These are phyloP conservation scores for Rauvolfia tetraphylla DNA, from an alignment of 257 asterid species.

Conservation along the genomic window DNA sequence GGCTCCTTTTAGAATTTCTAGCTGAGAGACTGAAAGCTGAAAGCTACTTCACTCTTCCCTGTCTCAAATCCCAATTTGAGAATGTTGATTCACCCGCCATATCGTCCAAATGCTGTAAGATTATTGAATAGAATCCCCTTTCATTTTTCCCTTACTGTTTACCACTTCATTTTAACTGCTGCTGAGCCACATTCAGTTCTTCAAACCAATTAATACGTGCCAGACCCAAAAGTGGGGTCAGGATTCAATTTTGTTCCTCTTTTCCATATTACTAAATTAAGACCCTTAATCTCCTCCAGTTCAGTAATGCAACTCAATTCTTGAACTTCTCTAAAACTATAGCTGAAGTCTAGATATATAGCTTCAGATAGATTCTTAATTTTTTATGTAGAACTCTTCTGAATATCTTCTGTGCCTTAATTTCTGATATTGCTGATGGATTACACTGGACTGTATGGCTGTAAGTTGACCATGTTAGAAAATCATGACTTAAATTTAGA, in stretches of 20 bases:
- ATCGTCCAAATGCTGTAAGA: not conserved
- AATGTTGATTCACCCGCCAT: not conserved
- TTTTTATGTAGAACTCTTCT: not conserved
- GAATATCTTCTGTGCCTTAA: not conserved
- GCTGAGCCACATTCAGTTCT: not conserved
- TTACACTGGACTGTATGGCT: not conserved
- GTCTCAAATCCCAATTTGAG: not conserved
- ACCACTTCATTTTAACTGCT: not conserved
- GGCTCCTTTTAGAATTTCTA: not conserved
- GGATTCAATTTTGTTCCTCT: not conserved
- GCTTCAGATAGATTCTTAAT: not conserved
- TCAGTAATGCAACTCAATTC: not conserved
- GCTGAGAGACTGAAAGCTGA: no score
- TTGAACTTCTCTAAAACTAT: not conserved
- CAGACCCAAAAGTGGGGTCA: not conserved
- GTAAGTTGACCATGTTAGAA: not conserved
- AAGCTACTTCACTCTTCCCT: not conserved
- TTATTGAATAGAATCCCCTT: not conserved
- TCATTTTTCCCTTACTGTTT: not conserved
- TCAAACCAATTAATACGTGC: not conserved
- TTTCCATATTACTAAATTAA: not conserved
- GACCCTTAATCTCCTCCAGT: not conserved
- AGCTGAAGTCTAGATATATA: not conserved
- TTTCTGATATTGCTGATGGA: not conserved
- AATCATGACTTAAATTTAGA: not conserved